These are phyloP conservation scores for Kregervanrija fluxuum DNA, from an alignment of 805 yeast species.

Conservation along the genomic window DNA sequence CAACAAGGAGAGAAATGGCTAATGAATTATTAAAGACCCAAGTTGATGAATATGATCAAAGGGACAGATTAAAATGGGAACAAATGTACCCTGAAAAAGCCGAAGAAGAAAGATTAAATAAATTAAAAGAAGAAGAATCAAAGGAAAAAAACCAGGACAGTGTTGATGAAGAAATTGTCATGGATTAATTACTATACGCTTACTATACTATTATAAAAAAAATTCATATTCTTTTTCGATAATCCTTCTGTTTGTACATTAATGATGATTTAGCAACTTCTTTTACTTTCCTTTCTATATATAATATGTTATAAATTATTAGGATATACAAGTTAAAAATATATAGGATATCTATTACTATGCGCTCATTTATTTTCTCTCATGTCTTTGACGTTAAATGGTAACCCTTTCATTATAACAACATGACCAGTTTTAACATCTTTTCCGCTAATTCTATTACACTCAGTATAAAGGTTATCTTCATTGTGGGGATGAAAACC, in stretches of 20 bases:
- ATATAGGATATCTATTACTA: background rate
- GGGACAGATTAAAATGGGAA: slow-evolving; percentile 24
- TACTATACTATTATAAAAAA: background rate
- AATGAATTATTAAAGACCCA: slow-evolving; percentile 22
- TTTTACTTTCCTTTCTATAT: background rate
- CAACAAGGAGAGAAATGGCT: slow-evolving; percentile 39
- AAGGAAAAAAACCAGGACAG: slow-evolving; percentile 1
- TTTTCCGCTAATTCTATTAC: slow-evolving; percentile 29
- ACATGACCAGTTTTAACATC: slow-evolving; percentile 40
- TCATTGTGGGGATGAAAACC: slow-evolving; percentile 63
- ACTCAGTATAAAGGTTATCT: slow-evolving; percentile 39
- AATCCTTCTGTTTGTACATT: background rate
- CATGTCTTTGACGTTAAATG: slow-evolving; percentile 43
- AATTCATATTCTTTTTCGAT: background rate
- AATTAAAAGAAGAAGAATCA: slow-evolving; percentile 2
- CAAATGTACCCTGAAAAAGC: slow-evolving; percentile 20
- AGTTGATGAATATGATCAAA: slow-evolving; percentile 25
- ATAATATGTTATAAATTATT: background rate
- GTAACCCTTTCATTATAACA: slow-evolving; percentile 35
- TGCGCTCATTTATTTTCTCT: slow-evolving; percentile 19
- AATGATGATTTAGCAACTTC: background rate
- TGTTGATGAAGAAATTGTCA: slow-evolving; percentile 5
- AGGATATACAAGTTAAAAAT: background rate
- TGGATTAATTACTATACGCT: slow-evolving; percentile 4
- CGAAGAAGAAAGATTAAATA: slow-evolving; percentile 8